Base-by-base conservation (phyloP, 2,329 filamentous ascomycete genomes). In the Trichoderma arundinaceum region DNA sequence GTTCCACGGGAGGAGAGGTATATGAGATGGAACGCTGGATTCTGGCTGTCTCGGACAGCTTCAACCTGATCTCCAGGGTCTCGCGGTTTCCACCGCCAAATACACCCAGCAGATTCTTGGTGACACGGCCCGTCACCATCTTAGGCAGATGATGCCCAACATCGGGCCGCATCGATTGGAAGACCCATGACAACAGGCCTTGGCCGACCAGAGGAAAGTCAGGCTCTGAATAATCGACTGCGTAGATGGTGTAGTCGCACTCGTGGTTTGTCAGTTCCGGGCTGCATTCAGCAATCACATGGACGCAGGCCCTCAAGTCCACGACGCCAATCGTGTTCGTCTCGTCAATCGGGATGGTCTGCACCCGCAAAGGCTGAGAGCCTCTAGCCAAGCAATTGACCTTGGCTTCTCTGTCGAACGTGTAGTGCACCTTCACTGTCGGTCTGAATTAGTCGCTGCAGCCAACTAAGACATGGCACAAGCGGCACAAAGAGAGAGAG, bases 221-320 rank as follows among this genome's bases (percentile, higher is more conserved):
- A 69, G 92, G 91, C 79, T 99, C 95, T 12, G 95, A 97, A 77
- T 94, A 98, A 77, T 99, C 95, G 80, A 92, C 92, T 35, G 94
- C 93, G 78, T 99, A 99, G 65, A 99, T 89, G n/a, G 93, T 95
- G 79, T 95, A 99, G 79, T 99, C 94, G 77, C 86, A 80, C 80
- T 79, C 90, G 75, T 82, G 90, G 82, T 74, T 86, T 8, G 73
- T 72, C 52, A 99, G 85, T 79, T 99, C 95, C 43, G 95, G 95
- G 75, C 95, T 98, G 80, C 84, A 86, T 65, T 87, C 81, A 28
- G 83, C 81, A 67, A 99, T 90, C 65, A 94, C 92, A 76, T 94
- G 89, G 52, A 97, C 87, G 77, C 95, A 98, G 68, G 90, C 90
- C 71, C 90, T 90, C 62, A 98, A 83, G 77, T 97, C 93, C 70